Evolutionary conservation across 495 filamentous ascomycete genomes (phyloP), one percentile per base, ranked within the genome.

Genomic region (Talaromyces proteolyticus): DNA sequence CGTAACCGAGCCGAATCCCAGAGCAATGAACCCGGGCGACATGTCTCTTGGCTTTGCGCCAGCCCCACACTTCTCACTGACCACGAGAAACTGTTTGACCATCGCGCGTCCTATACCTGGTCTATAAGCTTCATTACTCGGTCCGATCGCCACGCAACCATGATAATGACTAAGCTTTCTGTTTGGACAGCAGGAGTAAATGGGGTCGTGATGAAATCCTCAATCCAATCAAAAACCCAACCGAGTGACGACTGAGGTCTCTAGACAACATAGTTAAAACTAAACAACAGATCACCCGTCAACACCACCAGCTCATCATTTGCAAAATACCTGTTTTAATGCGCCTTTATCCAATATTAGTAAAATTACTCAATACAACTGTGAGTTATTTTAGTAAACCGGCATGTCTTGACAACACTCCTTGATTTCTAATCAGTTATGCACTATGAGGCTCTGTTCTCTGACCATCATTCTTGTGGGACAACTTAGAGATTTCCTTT

Each of bases 31-130:
- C 10, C 41, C 41, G 41, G 41, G 41, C 4, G 41, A 44, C 41
- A 44, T 44, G 24, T 44, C 41, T 17, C 41, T 44, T 44, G 41
- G 41, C 41, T 23, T 44, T 23, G 41, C 41, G 20, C n/a, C 17
- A n/a, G 20, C 16, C 41, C 11, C 41, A 22, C 41, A 44, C 41
- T 44, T 44, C 41, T 44, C 18, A 44, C 41, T 21, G 24, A 23
- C 41, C 41, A 44, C 41, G 41, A 44, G 20, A 21, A 44, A 21
- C 41, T 44, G 41, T 44, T 21, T 44, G 41, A 44, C 24, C 41
- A 44, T 44, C 20, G 10, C 41, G 41, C 17, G 50, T 42, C 56
- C 56, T 37, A 60, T 34, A 10, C 54, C 57, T n/a, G n/a, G n/a
- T n/a, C n/a, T n/a, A n/a, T 29, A 29, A 29, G 26, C 26, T 29